Conservation (phyloP, 495 filamentous ascomycete species). For the Chaetomium cochliodes region DNA sequence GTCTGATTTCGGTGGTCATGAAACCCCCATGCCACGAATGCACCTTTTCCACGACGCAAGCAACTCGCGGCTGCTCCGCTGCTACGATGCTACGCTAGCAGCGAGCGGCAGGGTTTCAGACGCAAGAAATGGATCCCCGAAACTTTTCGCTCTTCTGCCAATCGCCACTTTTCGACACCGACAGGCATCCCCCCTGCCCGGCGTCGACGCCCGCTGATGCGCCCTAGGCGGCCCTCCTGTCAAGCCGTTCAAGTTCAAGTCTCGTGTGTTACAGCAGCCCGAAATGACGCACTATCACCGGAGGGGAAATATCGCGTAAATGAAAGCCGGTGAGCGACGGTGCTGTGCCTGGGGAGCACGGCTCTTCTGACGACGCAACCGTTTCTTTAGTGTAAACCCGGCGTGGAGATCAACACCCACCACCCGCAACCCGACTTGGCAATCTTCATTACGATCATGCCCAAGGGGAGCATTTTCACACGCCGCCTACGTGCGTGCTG, state of each 20-base stretch:
- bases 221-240: neutral
- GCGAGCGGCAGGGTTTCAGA: conserved; percentile 3
- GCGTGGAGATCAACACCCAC: neutral
- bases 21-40: neutral
- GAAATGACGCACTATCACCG: neutral
- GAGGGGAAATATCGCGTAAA: neutral
- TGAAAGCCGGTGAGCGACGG: conserved; percentile 6
- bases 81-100: neutral
- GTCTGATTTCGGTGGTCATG: neutral
- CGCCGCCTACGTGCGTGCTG: neutral
- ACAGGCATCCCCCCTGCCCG: conserved; percentile 4
- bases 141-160: conserved; percentile 14
- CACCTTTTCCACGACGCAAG: neutral
- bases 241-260: neutral
- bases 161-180: neutral
- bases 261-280: conserved; percentile 6
- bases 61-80: neutral
- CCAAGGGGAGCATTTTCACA: neutral
- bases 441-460: neutral
- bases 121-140: conserved; percentile 4
- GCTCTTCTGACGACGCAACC: neutral
- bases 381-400: neutral
- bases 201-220: neutral
- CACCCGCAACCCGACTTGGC: conserved; percentile 9
- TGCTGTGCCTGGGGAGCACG: neutral